Evolutionary conservation across 345 rosid genomes (phyloP).

Genomic region (Hevea brasiliensis): DNA sequence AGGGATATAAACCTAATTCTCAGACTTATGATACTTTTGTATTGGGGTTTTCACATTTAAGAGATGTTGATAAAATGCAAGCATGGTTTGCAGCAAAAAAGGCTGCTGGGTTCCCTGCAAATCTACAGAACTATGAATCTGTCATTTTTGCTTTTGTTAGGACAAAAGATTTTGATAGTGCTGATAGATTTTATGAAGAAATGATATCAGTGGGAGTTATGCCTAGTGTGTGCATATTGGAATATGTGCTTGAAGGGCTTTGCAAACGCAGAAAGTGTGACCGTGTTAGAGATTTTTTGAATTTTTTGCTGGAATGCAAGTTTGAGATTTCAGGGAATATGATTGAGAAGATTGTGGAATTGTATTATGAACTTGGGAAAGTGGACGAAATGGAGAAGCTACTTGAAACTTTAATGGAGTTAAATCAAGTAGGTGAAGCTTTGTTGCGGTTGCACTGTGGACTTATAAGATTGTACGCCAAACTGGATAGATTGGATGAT

Average conservation of each 20-base stretch:
- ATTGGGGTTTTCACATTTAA: constrained; percentile 31
- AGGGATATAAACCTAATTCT: constrained; percentile 23
- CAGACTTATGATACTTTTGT: constrained; percentile 40
- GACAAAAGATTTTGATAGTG: constrained; percentile 30
- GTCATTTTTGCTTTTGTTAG: constrained; percentile 30
- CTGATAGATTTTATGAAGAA: constrained; percentile 28
- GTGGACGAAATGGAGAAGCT: constrained; percentile 35
- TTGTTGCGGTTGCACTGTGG: constrained; percentile 25
- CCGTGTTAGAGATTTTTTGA: constrained; percentile 26
- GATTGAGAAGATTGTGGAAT: constrained; percentile 28
- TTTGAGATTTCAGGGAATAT: constrained; percentile 28
- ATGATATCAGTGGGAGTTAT: constrained; percentile 25
- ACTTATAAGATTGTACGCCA: constrained; percentile 37
- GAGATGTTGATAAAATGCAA: constrained; percentile 29
- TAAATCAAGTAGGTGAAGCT: constrained; percentile 22
- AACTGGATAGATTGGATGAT: constrained; percentile 35
- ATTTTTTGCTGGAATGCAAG: constrained; percentile 27
- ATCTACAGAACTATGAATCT: constrained; percentile 32
- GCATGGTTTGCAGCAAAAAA: constrained; percentile 36
- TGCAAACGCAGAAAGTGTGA: constrained; percentile 21
- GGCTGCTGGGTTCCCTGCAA: constrained; percentile 33
- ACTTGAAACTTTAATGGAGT: constrained; percentile 25
- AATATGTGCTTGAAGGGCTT: constrained; percentile 32
- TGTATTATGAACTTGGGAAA: constrained; percentile 25
- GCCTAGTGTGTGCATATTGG: constrained; percentile 29